These are phyloP conservation scores for Aspergillus tanneri DNA, from an alignment of 2,329 filamentous ascomycete genomes.

Conservation along the genomic window DNA sequence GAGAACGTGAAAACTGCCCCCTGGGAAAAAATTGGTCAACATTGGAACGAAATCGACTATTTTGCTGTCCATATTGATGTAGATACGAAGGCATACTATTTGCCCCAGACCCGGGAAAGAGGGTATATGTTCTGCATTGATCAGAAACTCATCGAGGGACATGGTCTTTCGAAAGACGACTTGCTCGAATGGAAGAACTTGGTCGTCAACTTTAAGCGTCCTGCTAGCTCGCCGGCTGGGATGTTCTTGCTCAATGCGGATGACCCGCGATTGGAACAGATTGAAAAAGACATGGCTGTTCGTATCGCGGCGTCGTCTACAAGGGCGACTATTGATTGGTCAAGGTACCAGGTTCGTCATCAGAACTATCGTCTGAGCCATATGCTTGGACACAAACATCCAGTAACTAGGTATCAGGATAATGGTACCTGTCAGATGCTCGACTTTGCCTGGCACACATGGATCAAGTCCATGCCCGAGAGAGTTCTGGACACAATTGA, in stretches of 20 bases:
- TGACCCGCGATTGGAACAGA: slow-evolving; percentile 54
- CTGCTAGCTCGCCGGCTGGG: slow-evolving; percentile 62
- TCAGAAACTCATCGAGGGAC: slow-evolving; percentile 23
- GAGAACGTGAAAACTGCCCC: slow-evolving; percentile 68
- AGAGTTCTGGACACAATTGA: slow-evolving; percentile 68
- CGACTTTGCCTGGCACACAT: slow-evolving; percentile 56
- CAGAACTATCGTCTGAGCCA: slow-evolving; percentile 52
- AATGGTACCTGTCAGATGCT: slow-evolving; percentile 54
- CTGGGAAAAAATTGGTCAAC: slow-evolving; percentile 54
- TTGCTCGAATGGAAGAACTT: slow-evolving; percentile 41
- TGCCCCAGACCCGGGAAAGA: slow-evolving; percentile 67
- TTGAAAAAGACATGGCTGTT: slow-evolving; percentile 49
- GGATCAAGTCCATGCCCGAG: slow-evolving; percentile 53
- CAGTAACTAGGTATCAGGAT: slow-evolving; percentile 60
- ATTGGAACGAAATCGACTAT: slow-evolving; percentile 57
- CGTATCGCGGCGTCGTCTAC: slow-evolving; percentile 18
- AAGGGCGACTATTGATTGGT: slow-evolving; percentile 32
- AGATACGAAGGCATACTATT: slow-evolving; percentile 70
- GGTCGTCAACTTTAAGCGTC: slow-evolving; percentile 53
- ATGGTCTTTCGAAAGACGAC: slow-evolving; percentile 20
- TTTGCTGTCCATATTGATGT: slow-evolving; percentile 49
- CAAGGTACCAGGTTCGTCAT: slow-evolving; percentile 59
- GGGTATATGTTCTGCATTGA: slow-evolving; percentile 62
- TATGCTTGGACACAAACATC: slow-evolving; percentile 54
- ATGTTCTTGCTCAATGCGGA: slow-evolving; percentile 60